Base-by-base conservation (phyloP, 2,329 filamentous ascomycete species). In the Neonectria sp. region DNA sequence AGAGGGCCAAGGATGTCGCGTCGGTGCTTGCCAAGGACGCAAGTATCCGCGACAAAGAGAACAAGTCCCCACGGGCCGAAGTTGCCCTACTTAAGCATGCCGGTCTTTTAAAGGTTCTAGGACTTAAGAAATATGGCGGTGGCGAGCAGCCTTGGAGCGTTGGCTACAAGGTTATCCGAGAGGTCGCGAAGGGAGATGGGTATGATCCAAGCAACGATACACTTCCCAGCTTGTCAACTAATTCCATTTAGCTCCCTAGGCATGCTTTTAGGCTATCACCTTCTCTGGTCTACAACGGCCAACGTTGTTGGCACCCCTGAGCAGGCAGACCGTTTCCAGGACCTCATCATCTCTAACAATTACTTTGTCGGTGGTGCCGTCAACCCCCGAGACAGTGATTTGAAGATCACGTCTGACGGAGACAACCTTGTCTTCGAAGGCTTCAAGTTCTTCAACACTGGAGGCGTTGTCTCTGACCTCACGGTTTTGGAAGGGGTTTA, bases 381-480 rank as follows among this genome's bases (percentile, higher is more conserved):
- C 24, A 92, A 92, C 69, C 90, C 89, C 0, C 86, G 90, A 4
- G 89, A 92, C 74, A 88, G 81, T 43, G 89, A 92, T 71, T 78
- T 91, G 8, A 86, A 83, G 33, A 89, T 91, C 67, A 88, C 82
- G 0, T 78, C 82, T 2, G 82, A 88, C 1, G 88, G 86, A 1
- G 86, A 89, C 4, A 79, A 85, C 2, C 76, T 92, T 17, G 76
- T 90, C 2, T 92, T 90, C 77, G 87, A 88, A 65, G 89, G 90
- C 1, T 85, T 83, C 78, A 92, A 92, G 77, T 83, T 87, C 79
- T 92, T 92, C 82, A 92, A 90, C 74, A 92, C 90, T 0, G 90
- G 90, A 0, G 90, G 90, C 31, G 89, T 91, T 0, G 83, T 92
- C 2, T 91, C 89, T 0, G 90, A 92, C 65, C 79, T 92, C 24